phyloP scores from a whole-genome alignment of 768 basidiomycete species.

The Lentinula sp. region DNA sequence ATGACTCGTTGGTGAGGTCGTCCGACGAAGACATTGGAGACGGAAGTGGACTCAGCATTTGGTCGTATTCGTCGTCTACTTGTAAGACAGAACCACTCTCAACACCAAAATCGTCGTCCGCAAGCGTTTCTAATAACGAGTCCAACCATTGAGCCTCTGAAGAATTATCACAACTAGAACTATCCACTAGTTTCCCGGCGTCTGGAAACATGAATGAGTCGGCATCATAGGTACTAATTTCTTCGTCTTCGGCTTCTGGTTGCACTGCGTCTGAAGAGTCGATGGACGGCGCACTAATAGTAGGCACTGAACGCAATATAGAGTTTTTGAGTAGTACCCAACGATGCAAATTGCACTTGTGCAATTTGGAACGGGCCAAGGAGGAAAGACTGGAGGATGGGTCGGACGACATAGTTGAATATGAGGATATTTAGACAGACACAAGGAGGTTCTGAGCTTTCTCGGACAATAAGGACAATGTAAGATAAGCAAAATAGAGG shows the following conservation, averaged over 20 bases:
- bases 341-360: slow-evolving; percentile 72
- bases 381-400: slow-evolving; percentile 42
- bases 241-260: slow-evolving; percentile 31
- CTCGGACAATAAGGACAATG: not conserved
- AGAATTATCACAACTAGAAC: slow-evolving; percentile 29
- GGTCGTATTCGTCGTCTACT: slow-evolving; percentile 61
- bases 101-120: slow-evolving; percentile 48
- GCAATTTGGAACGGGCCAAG: slow-evolving; percentile 72
- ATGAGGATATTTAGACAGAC: slow-evolving; percentile 10
- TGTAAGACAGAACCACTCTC: slow-evolving; percentile 41
- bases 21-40: slow-evolving; percentile 78
- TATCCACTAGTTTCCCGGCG: slow-evolving; percentile 47
- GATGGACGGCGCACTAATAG: slow-evolving; percentile 22
- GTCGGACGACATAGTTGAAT: slow-evolving; percentile 42
- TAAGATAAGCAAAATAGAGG: not conserved
- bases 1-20: slow-evolving; percentile 53
- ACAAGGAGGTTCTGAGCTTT: not conserved
- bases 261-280: slow-evolving; percentile 20
- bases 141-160: slow-evolving; percentile 82
- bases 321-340: slow-evolving; percentile 90
- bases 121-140: slow-evolving; percentile 68
- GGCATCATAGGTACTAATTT: slow-evolving; percentile 46
- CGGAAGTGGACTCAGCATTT: slow-evolving; percentile 51
- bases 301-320: slow-evolving; percentile 45
- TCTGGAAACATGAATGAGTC: slow-evolving; percentile 82